Evolutionary conservation across 2,329 filamentous ascomycete genomes (phyloP).

Genomic region (Claviceps capensis): DNA sequence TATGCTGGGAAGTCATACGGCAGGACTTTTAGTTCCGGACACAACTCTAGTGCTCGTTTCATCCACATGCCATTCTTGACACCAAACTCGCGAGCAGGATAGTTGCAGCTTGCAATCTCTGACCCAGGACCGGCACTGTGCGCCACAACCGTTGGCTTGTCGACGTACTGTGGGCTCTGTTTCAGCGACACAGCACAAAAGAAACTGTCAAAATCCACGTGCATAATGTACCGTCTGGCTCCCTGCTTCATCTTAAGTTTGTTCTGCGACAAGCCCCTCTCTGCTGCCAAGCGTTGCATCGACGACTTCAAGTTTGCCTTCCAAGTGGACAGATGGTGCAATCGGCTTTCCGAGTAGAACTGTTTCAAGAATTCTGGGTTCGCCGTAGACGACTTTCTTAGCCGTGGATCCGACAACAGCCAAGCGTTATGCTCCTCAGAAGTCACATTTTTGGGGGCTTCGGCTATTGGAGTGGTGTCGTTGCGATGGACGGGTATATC

Average conservation of each 20-base stretch:
- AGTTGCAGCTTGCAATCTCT: conserved; percentile 97
- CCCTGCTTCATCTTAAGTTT: conserved; percentile 41
- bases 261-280: conserved; percentile 40
- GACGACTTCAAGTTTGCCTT: conserved; percentile 87
- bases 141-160: conserved; percentile 78
- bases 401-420: conserved; percentile 68
- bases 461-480: conserved; percentile 1
- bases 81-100: conserved; percentile 71
- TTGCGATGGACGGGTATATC: neutral
- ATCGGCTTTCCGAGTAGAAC: conserved; percentile 85
- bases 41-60: conserved; percentile 73
- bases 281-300: conserved; percentile 66
- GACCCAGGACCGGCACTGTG: conserved; percentile 76
- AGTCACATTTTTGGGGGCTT: conserved; percentile 50
- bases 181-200: conserved; percentile 87
- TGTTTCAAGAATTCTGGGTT: conserved; percentile 91
- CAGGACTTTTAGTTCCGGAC: conserved; percentile 75
- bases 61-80: conserved; percentile 99
- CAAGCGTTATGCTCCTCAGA: conserved; percentile 88
- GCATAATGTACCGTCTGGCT: conserved; percentile 69
- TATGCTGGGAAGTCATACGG: conserved; percentile 94
- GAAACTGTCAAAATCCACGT: conserved; percentile 97
- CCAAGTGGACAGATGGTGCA: conserved; percentile 94
- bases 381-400: conserved; percentile 78
- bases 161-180: conserved; percentile 57